Percentiles rank a stretch among this genome's conserved stretches.
These are phyloP conservation scores for Citrullus colocynthis DNA, from an alignment of 306 rosid genomes.

Conservation along the genomic window DNA sequence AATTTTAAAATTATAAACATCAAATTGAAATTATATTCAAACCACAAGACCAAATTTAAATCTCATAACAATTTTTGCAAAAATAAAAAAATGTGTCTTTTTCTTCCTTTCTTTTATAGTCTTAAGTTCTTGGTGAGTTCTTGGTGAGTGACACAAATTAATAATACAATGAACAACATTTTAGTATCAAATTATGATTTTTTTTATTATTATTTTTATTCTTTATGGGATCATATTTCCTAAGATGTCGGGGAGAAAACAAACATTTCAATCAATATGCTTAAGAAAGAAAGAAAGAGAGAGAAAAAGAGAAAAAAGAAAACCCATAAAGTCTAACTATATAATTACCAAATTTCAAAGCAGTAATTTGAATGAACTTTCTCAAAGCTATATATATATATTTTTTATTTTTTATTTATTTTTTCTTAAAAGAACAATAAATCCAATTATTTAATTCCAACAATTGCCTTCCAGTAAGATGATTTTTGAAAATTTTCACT, in stretches of 20 bases:
- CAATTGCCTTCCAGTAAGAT: neutral
- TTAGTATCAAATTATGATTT: neutral
- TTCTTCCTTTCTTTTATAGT: too few relatives aligned
- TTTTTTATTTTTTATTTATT: too few relatives aligned
- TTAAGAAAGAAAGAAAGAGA: neutral
- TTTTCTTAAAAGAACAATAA: neutral
- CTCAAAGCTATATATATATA: neutral
- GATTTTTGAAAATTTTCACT: neutral
- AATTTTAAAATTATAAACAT: too few relatives aligned
- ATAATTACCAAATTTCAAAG: neutral
- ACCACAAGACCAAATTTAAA: too few relatives aligned
- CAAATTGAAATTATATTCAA: too few relatives aligned
- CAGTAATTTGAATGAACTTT: neutral
- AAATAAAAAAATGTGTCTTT: too few relatives aligned
- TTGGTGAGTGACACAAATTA: neutral
- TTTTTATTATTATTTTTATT: neutral
- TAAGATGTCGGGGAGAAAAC: neutral
- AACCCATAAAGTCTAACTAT: neutral
- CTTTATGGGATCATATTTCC: neutral
- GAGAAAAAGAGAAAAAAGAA: neutral
- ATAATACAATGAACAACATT: neutral
- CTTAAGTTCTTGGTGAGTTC: too few relatives aligned
- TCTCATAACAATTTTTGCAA: too few relatives aligned
- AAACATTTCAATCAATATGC: neutral
- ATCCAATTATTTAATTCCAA: neutral